Base-by-base conservation (phyloP, 78 protist genomes). In the Salpingoeca rosetta region DNA sequence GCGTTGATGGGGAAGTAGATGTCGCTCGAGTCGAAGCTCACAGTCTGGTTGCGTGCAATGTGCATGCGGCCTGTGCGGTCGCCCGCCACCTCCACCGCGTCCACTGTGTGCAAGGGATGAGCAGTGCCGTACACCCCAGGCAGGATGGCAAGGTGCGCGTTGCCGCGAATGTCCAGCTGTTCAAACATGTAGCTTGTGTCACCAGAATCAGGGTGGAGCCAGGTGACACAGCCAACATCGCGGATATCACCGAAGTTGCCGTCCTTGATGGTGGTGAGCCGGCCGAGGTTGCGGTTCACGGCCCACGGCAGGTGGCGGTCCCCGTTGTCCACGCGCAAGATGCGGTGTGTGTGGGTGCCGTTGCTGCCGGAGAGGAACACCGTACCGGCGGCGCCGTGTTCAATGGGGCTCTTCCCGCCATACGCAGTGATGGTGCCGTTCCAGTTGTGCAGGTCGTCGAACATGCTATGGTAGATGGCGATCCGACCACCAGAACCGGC, bases 341-440 rank as follows among this genome's bases (percentile, higher is more conserved):
- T 73, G 22, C 77, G 26, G 28, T 73, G 77, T 24, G 3, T 10
- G 40, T 26, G 37, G 1, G 36, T 25, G 41, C 24, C 43, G 43
- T 76, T 76, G 42, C 65, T 7, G 65, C 65, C 65, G 31, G 10
- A 2, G 42, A 42, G 12, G 36, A 22, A 42, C 2, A 78, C 82
- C 27, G 82, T 78, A 3, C 82, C 82, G 25, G 82, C 82, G 7
- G 82, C 44, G 56, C 82, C 82, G 65, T 51, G 17, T 17, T 51
- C 65, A 17, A 22, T 51, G 7, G 65, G 31, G 17, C 65, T 51
- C 65, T 7, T 51, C 7, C 65, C 65, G 17, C 65, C 65, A 17
- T 17, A 17, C 31, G 65, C 65, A 7, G 65, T 22, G 65, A 51
- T 22, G 17, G 65, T 51, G 17, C 65, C 65, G 65, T 51, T 51